These are phyloP conservation scores for Trichosporon ovoides DNA, from an alignment of 1,284 basidiomycete species.

Conservation along the genomic window DNA sequence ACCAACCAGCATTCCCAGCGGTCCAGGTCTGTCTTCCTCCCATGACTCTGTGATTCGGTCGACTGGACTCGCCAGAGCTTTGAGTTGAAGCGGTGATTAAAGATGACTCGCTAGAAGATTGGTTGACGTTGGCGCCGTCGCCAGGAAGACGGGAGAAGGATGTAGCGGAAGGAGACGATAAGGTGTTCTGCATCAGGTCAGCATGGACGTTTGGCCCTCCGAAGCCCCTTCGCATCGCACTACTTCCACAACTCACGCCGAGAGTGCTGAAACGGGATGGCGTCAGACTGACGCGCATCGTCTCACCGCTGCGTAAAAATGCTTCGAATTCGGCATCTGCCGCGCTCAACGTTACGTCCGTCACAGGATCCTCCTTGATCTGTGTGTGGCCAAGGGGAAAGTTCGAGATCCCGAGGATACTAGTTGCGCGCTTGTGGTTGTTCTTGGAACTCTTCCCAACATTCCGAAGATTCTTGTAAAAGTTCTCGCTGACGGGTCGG, in stretches of 20 bases:
- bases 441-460: conserved; percentile 4
- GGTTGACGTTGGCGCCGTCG: not conserved
- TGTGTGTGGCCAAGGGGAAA: not conserved
- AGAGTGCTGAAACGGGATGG: conserved; percentile 83
- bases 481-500: conserved; percentile 15
- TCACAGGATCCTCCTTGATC: conserved; percentile 2
- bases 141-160: not conserved
- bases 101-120: conserved; percentile 19
- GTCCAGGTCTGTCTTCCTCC: not conserved
- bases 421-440: conserved; percentile 13
- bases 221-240: too few relatives aligned
- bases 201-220: not conserved
- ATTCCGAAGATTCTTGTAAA: conserved; percentile 9
- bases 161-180: not conserved
- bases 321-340: conserved; percentile 73
- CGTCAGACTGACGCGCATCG: conserved; percentile 91
- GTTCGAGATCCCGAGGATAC: not conserved
- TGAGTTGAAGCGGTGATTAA: conserved; percentile 13
- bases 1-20: not conserved
- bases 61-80: not conserved
- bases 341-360: conserved; percentile 37
- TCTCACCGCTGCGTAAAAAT: conserved; percentile 75
- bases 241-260: conserved; percentile 64
- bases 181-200: conserved; percentile 4
- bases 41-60: not conserved